Base-by-base conservation (phyloP, 2,329 filamentous ascomycete genomes). In the Trichoderma sp. region DNA sequence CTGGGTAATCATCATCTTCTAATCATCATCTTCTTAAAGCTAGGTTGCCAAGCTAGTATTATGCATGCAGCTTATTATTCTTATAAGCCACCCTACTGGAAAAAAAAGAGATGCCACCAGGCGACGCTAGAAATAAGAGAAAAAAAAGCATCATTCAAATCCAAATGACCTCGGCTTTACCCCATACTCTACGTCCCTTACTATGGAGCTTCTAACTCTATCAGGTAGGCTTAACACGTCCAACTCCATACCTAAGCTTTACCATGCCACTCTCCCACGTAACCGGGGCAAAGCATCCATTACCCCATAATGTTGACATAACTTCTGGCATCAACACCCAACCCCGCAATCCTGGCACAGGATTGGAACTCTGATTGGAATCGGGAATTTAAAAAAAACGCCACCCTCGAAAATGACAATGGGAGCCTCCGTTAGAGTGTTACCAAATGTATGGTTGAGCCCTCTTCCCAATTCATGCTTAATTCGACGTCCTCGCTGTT, bases 361-460 rank as follows among this genome's bases (percentile, higher is more conserved):
- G 42, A 48, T 48, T 48, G n/a, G n/a, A 48, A 29, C 3, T n/a
- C 10, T 34, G 29, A 60, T 48, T 27, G 29, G 5, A 1, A 27
- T 27, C 45, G 25, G 45, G 19, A 64, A 63, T 60, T 42, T 34
- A 13, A 37, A 34, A 29, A 53, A 22, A n/a, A 29, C 25, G 15
- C 25, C 32, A 54, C 52, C 34, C 22, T 9, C 52, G 17, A 54
- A 7, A 39, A 45, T 22, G 34, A 45, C 32, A 37, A 63, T 67
- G 65, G 37, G 19, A 48, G 37, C 37, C 39, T 35, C 65, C 15
- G 58, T 67, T 12, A 63, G 65, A 67, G 58, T 45, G 13, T 34
- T 67, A 22, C 65, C 65, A 57, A 67, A 67, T 50, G 65, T 65
- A 65, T 57, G 35, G 17, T 22, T 34, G 12, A 42, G 19, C 32